These are phyloP conservation scores for Fusarium pseudograminearum DNA, from an alignment of 2,329 filamentous ascomycete genomes.

Conservation along the genomic window DNA sequence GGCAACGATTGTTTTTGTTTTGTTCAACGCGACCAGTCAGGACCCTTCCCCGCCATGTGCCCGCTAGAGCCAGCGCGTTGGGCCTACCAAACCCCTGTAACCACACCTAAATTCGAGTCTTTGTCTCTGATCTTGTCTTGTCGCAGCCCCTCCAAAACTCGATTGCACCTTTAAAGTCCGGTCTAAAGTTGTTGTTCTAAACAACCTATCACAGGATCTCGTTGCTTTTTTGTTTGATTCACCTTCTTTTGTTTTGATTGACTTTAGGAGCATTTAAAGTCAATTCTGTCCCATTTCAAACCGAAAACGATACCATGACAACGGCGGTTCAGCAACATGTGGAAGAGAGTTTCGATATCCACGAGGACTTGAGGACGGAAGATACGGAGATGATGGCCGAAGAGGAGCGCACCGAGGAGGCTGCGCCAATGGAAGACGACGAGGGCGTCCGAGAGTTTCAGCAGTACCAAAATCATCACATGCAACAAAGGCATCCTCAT, in stretches of 20 bases:
- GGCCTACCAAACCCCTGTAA: slow-evolving; percentile 43
- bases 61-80: slow-evolving; percentile 44
- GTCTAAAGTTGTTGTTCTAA: slow-evolving; percentile 11
- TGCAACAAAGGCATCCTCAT: slow-evolving; percentile 30
- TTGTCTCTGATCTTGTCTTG: slow-evolving; percentile 19
- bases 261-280: not conserved
- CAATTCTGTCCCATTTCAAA: slow-evolving; percentile 8
- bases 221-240: slow-evolving; percentile 16
- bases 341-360: slow-evolving; percentile 60
- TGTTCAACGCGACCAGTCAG: slow-evolving; percentile 47
- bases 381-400: slow-evolving; percentile 64
- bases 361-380: slow-evolving; percentile 63
- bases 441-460: slow-evolving; percentile 46
- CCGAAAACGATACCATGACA: slow-evolving; percentile 39
- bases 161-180: slow-evolving; percentile 15
- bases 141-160: slow-evolving; percentile 42
- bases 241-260: not conserved
- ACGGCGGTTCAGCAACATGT: slow-evolving; percentile 44
- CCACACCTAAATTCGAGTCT: slow-evolving; percentile 12
- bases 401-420: slow-evolving; percentile 50
- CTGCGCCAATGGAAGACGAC: slow-evolving; percentile 39
- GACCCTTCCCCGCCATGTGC: slow-evolving; percentile 40
- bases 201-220: slow-evolving; percentile 8
- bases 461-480: slow-evolving; percentile 37
- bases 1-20: slow-evolving; percentile 53